Percentiles rank a stretch among this genome's conserved stretches.
Conservation (phyloP, 441 rosid species). For the Pelargonium hybrid region DNA sequence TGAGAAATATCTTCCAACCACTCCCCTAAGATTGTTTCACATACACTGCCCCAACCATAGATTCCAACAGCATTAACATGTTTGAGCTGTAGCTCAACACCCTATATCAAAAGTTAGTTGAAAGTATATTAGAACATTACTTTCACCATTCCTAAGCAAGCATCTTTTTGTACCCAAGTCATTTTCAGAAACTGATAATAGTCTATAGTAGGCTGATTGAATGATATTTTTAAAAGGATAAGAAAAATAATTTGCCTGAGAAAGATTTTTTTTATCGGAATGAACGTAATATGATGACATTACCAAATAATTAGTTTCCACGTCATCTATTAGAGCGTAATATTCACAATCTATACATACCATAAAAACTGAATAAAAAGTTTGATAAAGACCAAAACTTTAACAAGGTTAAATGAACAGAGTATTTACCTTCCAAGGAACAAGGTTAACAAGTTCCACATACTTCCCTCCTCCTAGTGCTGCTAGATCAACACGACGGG, state of each 20-base stretch:
- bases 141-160: neutral
- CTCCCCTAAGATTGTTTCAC: constrained; percentile 78
- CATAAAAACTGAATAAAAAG: too few relatives aligned
- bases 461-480: constrained; percentile 85
- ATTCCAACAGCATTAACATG: constrained; percentile 81
- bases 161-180: too few relatives aligned
- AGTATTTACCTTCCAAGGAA: constrained; percentile 82
- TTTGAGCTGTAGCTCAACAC: constrained; percentile 85
- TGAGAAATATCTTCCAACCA: constrained; percentile 98
- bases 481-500: constrained; percentile 72
- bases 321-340: too few relatives aligned
- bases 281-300: too few relatives aligned
- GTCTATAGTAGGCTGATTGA: too few relatives aligned
- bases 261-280: too few relatives aligned
- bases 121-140: constrained; percentile 12
- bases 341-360: too few relatives aligned
- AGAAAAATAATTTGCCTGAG: too few relatives aligned
- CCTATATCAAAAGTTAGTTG: constrained; percentile 47
- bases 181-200: too few relatives aligned
- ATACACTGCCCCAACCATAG: constrained; percentile 84
- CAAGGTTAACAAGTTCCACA: constrained; percentile 87
- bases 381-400: neutral
- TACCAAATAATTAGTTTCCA: too few relatives aligned
- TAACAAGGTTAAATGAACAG: constrained; percentile 3
- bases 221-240: too few relatives aligned